Percentiles rank a stretch among this genome's conserved stretches.
These are phyloP conservation scores for Phialemoniopsis sp. DNA, from an alignment of 2,329 filamentous ascomycete genomes.

Conservation along the genomic window DNA sequence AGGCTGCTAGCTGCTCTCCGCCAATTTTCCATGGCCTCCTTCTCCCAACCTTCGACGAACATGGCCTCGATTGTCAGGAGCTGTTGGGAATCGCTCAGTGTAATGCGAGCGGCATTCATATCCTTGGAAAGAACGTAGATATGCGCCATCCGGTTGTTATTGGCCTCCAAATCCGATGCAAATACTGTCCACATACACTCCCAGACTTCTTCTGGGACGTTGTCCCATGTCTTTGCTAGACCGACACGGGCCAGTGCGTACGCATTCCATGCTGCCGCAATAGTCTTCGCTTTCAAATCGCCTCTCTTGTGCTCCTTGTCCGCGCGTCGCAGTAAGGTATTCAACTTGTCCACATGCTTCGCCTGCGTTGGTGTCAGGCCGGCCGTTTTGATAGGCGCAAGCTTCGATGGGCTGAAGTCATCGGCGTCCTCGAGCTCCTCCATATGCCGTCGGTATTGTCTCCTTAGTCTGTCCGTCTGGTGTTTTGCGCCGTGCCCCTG, in stretches of 20 bases:
- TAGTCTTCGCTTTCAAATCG: conserved; percentile 15
- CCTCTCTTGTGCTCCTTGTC: conserved; percentile 30
- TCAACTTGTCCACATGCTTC: conserved; percentile 18
- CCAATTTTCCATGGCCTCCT: conserved; percentile 61
- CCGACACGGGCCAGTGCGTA: conserved; percentile 42
- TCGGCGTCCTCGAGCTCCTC: conserved; percentile 19
- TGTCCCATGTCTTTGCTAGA: conserved; percentile 41
- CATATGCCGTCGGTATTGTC: conserved; percentile 11
- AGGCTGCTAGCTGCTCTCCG: conserved; percentile 51
- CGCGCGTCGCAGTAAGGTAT: conserved; percentile 18
- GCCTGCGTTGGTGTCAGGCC: conserved; percentile 14
- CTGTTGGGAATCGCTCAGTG: conserved; percentile 53
- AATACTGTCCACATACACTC: conserved; percentile 62
- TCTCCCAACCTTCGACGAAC: conserved; percentile 57
- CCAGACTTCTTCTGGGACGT: conserved; percentile 59
- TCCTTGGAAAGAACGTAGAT: conserved; percentile 61
- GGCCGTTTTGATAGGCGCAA: conserved; percentile 10
- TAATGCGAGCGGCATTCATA: conserved; percentile 54
- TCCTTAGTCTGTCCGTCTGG: conserved; percentile 6
- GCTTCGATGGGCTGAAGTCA: background rate
- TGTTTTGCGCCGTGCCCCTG: conserved; percentile 12
- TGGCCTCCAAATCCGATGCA: conserved; percentile 42
- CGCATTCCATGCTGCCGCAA: conserved; percentile 37
- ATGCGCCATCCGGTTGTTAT: conserved; percentile 55
- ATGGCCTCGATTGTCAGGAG: conserved; percentile 66